Percentiles rank a stretch among this genome's conserved stretches.
phyloP scores from a whole-genome alignment of 1,284 basidiomycete genomes.

The Macrocystidia cucumis region DNA sequence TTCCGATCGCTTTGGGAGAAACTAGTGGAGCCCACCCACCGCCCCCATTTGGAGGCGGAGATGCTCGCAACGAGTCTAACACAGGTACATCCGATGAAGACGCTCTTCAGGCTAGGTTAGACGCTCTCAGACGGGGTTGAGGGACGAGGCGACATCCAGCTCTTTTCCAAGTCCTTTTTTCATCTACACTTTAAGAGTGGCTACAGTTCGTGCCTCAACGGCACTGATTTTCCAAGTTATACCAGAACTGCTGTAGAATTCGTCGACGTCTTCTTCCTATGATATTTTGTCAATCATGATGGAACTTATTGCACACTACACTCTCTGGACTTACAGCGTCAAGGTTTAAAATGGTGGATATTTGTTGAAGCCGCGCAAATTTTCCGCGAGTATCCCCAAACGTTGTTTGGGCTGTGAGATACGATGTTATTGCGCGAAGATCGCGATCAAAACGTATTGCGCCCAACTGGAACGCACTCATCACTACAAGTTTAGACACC shows the following conservation, averaged over 20 bases:
- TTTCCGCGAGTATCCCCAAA: slow-evolving; percentile 89
- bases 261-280: slow-evolving; percentile 86
- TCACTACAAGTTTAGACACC: not conserved
- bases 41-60: slow-evolving; percentile 21
- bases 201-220: slow-evolving; percentile 71
- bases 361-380: slow-evolving; percentile 88
- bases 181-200: slow-evolving; percentile 48
- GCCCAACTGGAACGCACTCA: slow-evolving; percentile 58
- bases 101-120: slow-evolving; percentile 80
- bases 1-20: slow-evolving; percentile 78
- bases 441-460: slow-evolving; percentile 96
- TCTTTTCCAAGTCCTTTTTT: slow-evolving; percentile 3
- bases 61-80: slow-evolving; percentile 19
- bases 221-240: slow-evolving; percentile 81
- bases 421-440: slow-evolving; percentile 75
- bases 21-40: slow-evolving; percentile 32
- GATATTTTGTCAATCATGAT: too few species aligned
- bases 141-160: not conserved
- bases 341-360: slow-evolving; percentile 87
- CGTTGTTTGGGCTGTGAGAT: slow-evolving; percentile 78
- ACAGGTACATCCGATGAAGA: slow-evolving; percentile 72
- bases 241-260: slow-evolving; percentile 90
- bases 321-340: slow-evolving; percentile 56
- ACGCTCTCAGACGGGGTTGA: slow-evolving; percentile 67
- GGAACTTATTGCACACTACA: too few species aligned